Conservation (phyloP, 306 rosid species). For the Mimosa pudica region DNA sequence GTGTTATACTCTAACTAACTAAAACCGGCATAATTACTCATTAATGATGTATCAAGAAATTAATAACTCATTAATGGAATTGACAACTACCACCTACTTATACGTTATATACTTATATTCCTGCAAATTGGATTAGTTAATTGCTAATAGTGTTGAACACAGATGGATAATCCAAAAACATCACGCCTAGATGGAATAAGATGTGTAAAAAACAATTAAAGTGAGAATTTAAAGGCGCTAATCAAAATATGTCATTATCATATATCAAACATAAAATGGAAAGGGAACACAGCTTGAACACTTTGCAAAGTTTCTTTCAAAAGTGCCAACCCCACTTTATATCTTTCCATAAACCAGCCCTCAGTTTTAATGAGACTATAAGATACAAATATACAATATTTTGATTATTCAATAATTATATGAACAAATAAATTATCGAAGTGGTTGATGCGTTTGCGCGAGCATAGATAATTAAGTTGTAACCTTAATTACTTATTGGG, state of each 20-base stretch:
- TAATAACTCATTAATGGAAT: background rate
- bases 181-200: background rate
- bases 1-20: background rate
- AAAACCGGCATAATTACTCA: background rate
- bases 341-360: constrained; percentile 1
- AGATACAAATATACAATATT: background rate
- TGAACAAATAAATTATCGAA: background rate
- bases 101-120: no score
- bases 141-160: no score
- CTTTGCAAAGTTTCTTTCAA: background rate
- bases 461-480: background rate
- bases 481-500: background rate
- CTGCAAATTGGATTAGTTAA: no score
- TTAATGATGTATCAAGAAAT: background rate
- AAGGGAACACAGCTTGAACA: background rate
- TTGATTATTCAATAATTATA: background rate
- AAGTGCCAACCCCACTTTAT: constrained; percentile 9
- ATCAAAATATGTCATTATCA: background rate
- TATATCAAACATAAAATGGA: background rate
- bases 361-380: background rate
- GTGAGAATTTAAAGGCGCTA: background rate
- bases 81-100: background rate
- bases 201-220: background rate
- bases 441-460: background rate
- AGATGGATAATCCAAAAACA: background rate